Base-by-base conservation (phyloP, 176 grass and related monocot genomes). In the Oryza nivara region DNA sequence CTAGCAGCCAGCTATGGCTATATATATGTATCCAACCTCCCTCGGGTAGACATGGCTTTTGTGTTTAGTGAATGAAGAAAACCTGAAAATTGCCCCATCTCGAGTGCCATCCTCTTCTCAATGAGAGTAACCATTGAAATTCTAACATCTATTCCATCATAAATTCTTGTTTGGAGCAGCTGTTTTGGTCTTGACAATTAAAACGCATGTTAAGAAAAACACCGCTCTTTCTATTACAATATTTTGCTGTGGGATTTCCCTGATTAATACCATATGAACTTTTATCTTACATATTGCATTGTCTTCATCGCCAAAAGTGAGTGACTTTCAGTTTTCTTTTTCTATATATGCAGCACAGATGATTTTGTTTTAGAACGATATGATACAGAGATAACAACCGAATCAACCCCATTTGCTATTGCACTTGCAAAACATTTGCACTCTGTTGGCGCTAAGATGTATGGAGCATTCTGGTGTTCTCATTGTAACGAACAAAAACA, bases 381-480 rank as follows among this genome's bases (percentile, higher is more conserved):
- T 86, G 89, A 93, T 85, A 90, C 85, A 51, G 87, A 83, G 84
- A 88, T 98, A 93, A 89, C 89, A 75, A 85, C 80, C 19, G 85
- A 92, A 88, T 98, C 96, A 51, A 88, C 91, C 20, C 89, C 91
- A 32, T 95, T 85, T 86, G 77, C 92, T 76, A 90, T 98, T n/a
- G 73, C 96, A 70, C 85, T 98, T 79, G 96, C 96, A 78, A 93
- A 38, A 85, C 92, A 98, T 88, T 78, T 98, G 44, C 86, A 67
- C 6, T 95, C 91, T 38, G 87, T 98, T 67, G 96, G 96, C 65
- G 96, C 96, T 75, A 98, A 95, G 85, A 95, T 98, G 91, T 98
- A 98, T 81, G 96, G 96, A 74, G 96, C 96, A 77, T 98, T 98
- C 78, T 98, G 96, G 96, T 98, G 96, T 86, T 93, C 96, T 61